Evolutionary conservation across 2,329 filamentous ascomycete species (phyloP), one percentile per base, ranked within the genome.

Genomic region (Trichoderma sp.): DNA sequence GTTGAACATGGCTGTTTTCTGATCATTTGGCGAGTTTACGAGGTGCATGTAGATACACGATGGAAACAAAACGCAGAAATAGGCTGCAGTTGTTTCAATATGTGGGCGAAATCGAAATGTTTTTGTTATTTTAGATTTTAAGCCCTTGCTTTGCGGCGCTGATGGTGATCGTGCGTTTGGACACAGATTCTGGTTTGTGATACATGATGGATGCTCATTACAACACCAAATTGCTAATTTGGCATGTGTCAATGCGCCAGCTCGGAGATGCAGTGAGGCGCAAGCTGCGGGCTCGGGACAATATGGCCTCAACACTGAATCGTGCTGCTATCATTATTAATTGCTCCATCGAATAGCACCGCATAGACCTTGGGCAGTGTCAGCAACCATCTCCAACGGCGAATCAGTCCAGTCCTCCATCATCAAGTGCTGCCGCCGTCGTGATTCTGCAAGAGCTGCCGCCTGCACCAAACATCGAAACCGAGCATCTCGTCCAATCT

Each of bases 241-340:
- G 35, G 53, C 52, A 40, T 27, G 52, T 49, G 62, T 58, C 52
- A 66, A 57, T 66, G 62, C 62, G 53, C 37, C 29, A 52, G 11
- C 40, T 21, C 58, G 14, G 31, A 24, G n/a, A 24, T 13, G 40
- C n/a, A 16, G 21, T 24, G 47, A 49, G 47, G 47, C 47, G 47
- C 47, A 49, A 49, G 19, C 47, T 4, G 21, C 47, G 21, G n/a
- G 13, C 2, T 13, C 47, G 16, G 40, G 16, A 21, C 47, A 6
- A 47, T 1, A 21, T 19, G 2, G 37, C 19, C 19, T 11, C 19
- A 47, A 21, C 1, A 49, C 27, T 27, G 4, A 43, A 43, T 43
- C n/a, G n/a, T n/a, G 19, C 47, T 13, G 10, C n/a, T 11, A 49
- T 13, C 13, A n/a, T 27, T 35, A 16, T 35, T 35, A 27, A 27